Evolutionary conservation across 2,329 filamentous ascomycete species (phyloP).

Genomic region (Neurospora sp.): DNA sequence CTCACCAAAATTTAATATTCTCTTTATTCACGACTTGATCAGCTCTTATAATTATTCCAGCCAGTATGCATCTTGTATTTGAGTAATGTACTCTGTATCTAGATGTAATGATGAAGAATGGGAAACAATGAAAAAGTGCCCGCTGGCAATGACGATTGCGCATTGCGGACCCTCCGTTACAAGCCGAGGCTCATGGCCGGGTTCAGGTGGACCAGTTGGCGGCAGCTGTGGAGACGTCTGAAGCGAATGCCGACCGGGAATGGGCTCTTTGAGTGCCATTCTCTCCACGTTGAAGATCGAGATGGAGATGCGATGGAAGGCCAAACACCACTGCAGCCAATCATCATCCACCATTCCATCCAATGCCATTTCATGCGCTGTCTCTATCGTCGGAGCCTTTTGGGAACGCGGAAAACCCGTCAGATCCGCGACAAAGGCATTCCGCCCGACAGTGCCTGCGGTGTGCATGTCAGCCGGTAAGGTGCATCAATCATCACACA

Average conservation of each 20-base stretch:
- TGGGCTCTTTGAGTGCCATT: not conserved
- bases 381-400: not conserved
- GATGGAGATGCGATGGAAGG: not conserved
- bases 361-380: not conserved
- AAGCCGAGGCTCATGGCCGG: not conserved
- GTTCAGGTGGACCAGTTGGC: not conserved
- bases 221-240: not conserved
- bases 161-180: not conserved
- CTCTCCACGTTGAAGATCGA: not conserved
- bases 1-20: not conserved
- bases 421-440: not conserved
- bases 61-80: not conserved
- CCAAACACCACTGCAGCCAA: not conserved
- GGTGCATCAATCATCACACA: not conserved
- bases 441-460: not conserved
- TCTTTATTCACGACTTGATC: not conserved
- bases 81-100: not conserved
- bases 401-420: not conserved
- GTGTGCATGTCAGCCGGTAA: not conserved
- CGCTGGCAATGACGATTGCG: not conserved
- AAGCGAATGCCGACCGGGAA: not conserved
- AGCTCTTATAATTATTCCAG: not conserved
- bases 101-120: not conserved
- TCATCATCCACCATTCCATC: not conserved
- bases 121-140: not conserved